Percentiles rank a stretch among this genome's conserved stretches.
Evolutionary conservation across 2,329 filamentous ascomycete genomes (phyloP).

Genomic region (Aureobasidium sp.): DNA sequence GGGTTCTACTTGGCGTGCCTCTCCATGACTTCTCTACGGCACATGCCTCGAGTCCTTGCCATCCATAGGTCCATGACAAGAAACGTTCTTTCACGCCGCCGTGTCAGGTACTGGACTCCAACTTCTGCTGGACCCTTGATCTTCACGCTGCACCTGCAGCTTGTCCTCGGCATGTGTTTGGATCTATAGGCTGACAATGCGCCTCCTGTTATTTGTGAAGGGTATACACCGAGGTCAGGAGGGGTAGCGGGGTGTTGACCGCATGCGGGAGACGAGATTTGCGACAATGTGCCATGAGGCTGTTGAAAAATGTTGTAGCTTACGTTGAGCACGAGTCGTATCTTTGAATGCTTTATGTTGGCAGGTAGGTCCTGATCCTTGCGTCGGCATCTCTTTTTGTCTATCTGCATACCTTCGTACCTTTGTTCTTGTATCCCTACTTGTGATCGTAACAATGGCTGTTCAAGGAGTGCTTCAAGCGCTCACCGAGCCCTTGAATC

Average conservation of each 20-base stretch:
- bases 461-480: conserved; percentile 12
- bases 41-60: conserved; percentile 7
- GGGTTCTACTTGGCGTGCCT: background rate
- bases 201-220: background rate
- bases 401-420: background rate
- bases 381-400: background rate
- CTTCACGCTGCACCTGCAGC: conserved; percentile 2
- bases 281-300: background rate
- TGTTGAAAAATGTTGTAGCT: conserved; percentile 7
- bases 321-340: background rate
- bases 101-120: background rate
- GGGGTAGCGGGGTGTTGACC: conserved; percentile 12
- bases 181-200: conserved; percentile 12
- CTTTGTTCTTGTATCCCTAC: background rate
- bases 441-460: conserved; percentile 2
- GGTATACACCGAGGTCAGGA: conserved; percentile 1
- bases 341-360: background rate
- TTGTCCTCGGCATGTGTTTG: conserved; percentile 9
- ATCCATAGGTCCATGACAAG: background rate
- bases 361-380: background rate
- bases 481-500: conserved; percentile 23
- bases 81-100: conserved; percentile 10
- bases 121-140: conserved; percentile 1
- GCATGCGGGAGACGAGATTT: background rate
- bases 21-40: background rate